Evolutionary conservation across 1,284 basidiomycete genomes (phyloP).

Genomic region (Ustilago sp.): DNA sequence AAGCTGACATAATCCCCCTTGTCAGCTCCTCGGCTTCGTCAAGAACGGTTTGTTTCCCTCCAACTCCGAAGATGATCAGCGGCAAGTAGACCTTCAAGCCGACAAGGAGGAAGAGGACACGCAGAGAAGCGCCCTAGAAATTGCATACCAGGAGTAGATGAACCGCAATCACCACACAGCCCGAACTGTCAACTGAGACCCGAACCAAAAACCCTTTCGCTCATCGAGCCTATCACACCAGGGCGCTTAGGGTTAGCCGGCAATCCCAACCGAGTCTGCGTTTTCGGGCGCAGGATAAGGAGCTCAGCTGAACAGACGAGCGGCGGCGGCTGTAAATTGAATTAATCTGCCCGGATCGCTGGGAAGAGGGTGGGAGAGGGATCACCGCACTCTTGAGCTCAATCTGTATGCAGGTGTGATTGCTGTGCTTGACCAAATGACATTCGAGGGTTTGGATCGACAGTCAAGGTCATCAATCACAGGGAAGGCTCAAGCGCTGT

Average conservation of each 20-base stretch:
- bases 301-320: background rate
- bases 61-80: background rate
- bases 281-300: background rate
- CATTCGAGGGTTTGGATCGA: slow-evolving; percentile 4
- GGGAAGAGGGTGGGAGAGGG: slow-evolving; percentile 1
- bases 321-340: background rate
- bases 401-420: slow-evolving; percentile 4
- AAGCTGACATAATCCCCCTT: too few species aligned
- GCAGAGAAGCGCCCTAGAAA: slow-evolving; percentile 31
- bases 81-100: background rate
- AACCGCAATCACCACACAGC: slow-evolving; percentile 7
- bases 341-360: slow-evolving; percentile 8
- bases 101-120: background rate
- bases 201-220: slow-evolving; percentile 3
- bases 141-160: slow-evolving; percentile 15
- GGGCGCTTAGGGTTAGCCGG: background rate
- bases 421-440: background rate
- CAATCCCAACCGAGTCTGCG: slow-evolving; percentile 5
- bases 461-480: background rate
- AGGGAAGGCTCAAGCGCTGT: background rate
- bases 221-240: background rate
- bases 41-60: too few species aligned
- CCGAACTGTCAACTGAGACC: slow-evolving; percentile 7
- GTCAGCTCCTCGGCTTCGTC: too few species aligned
- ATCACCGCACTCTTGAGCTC: background rate